A percentile compares a stretch with the other conserved stretches of the same genome.
These are phyloP conservation scores for Nemania bipapillata DNA, from an alignment of 2,329 filamentous ascomycete species.

Conservation along the genomic window DNA sequence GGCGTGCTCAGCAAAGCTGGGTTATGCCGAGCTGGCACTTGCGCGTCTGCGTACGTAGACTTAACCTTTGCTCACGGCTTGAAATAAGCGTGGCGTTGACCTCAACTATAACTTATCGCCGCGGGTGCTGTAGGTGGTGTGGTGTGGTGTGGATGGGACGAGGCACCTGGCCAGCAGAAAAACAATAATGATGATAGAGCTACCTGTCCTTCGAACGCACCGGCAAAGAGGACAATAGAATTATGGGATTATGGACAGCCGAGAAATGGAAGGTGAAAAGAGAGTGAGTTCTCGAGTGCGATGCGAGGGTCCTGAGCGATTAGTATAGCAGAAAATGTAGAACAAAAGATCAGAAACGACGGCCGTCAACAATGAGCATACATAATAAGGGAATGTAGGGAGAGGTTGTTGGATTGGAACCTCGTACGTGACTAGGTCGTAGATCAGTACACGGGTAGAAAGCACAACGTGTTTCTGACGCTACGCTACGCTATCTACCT, in stretches of 20 bases:
- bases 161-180: conserved; percentile 25
- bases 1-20: conserved; percentile 20
- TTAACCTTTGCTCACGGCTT: conserved; percentile 14
- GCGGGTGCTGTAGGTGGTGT: background rate
- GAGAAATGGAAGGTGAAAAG: conserved; percentile 9
- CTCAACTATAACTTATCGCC: conserved; percentile 16
- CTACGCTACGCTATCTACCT: background rate
- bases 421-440: conserved; percentile 11
- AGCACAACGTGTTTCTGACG: conserved; percentile 12
- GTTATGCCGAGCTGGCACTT: conserved; percentile 23
- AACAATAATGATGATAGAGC: no score
- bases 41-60: conserved; percentile 31
- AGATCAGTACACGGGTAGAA: conserved; percentile 10
- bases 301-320: conserved; percentile 12
- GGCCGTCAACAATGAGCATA: conserved; percentile 3
- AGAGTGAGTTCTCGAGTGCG: conserved; percentile 24
- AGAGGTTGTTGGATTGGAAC: conserved; percentile 29
- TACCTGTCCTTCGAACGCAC: background rate
- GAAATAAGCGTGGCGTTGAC: conserved; percentile 22
- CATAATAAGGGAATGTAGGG: conserved; percentile 34
- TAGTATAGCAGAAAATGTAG: conserved; percentile 2
- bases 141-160: conserved; percentile 14
- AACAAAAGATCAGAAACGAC: background rate
- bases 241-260: background rate
- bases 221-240: conserved; percentile 3